Evolutionary conservation across 495 filamentous ascomycete genomes (phyloP).

Genomic region (Penicillium herquei): DNA sequence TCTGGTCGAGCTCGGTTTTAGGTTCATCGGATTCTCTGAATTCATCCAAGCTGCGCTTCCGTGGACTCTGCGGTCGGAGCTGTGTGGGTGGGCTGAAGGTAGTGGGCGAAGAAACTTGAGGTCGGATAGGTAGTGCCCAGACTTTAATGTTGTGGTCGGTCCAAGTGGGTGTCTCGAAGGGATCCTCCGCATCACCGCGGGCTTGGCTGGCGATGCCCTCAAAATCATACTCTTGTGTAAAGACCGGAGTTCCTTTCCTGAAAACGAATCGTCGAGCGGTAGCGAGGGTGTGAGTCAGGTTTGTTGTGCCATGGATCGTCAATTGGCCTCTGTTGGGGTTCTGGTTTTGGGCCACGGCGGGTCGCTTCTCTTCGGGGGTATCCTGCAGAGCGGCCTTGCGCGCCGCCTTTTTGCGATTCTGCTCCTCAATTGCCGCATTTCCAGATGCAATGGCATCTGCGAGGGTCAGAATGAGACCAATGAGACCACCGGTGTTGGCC

Average conservation of each 20-base stretch:
- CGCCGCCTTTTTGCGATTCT: slow-evolving; percentile 27
- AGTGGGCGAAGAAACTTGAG: slow-evolving; percentile 14
- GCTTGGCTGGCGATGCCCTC: slow-evolving; percentile 30
- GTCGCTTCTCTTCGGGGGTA: slow-evolving; percentile 19
- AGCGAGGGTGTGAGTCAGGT: slow-evolving; percentile 75
- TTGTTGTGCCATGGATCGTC: slow-evolving; percentile 73
- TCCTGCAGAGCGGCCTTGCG: slow-evolving; percentile 15
- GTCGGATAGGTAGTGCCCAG: slow-evolving; percentile 69
- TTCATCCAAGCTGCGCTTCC: slow-evolving; percentile 65
- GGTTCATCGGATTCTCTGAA: slow-evolving; percentile 35
- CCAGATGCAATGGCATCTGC: slow-evolving; percentile 58
- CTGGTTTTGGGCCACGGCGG: not conserved
- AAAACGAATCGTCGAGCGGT: slow-evolving; percentile 88
- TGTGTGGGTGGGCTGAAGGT: slow-evolving; percentile 2
- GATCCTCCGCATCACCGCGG: slow-evolving; percentile 23
- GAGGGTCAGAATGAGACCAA: slow-evolving; percentile 79
- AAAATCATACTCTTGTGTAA: slow-evolving; percentile 59
- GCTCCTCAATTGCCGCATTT: slow-evolving; percentile 28
- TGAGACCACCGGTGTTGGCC: slow-evolving; percentile 72
- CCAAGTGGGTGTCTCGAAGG: slow-evolving; percentile 61
- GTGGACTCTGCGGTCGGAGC: slow-evolving; percentile 33
- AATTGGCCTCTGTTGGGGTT: slow-evolving; percentile 32
- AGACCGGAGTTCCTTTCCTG: slow-evolving; percentile 71
- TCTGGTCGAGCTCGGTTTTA: slow-evolving; percentile 16
- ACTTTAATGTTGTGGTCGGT: slow-evolving; percentile 72